A percentile compares a stretch with the other conserved stretches of the same genome.
phyloP scores from a whole-genome alignment of 2,329 filamentous ascomycete species.

The Exophiala bonariae region DNA sequence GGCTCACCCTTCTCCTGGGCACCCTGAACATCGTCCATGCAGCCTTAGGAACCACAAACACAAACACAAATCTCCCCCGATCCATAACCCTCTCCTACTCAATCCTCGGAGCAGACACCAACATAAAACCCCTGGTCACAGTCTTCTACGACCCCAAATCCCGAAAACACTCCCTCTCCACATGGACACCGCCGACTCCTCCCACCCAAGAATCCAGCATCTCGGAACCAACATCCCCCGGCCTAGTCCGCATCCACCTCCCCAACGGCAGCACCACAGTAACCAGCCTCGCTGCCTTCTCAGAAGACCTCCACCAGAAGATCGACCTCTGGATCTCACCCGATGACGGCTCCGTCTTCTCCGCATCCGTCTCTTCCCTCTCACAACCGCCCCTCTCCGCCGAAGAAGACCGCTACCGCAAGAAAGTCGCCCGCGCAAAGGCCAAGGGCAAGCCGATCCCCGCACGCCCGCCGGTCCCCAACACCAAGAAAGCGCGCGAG shows the following conservation, averaged over 20 bases:
- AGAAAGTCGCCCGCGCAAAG: slow-evolving; percentile 25
- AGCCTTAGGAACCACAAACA: not conserved
- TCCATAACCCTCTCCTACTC: slow-evolving; percentile 28
- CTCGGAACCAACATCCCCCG: slow-evolving; percentile 50
- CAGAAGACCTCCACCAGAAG: slow-evolving; percentile 30
- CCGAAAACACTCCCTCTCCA: slow-evolving; percentile 36
- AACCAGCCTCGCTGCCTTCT: slow-evolving; percentile 38
- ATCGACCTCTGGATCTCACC: slow-evolving; percentile 42
- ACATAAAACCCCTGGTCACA: slow-evolving; percentile 35
- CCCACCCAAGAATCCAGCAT: slow-evolving; percentile 17
- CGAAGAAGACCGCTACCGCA: slow-evolving; percentile 22
- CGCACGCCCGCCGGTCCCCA: slow-evolving; percentile 19
- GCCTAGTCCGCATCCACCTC: slow-evolving; percentile 47
- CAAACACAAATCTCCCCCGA: slow-evolving; percentile 3
- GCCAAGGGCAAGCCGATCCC: slow-evolving; percentile 27
- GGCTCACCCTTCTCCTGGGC: too few relatives aligned
- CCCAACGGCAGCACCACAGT: slow-evolving; percentile 38
- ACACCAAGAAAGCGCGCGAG: slow-evolving; percentile 25
- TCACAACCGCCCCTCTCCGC: slow-evolving; percentile 23
- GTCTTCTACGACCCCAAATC: slow-evolving; percentile 42
- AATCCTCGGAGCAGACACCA: slow-evolving; percentile 18
- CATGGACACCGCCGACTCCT: slow-evolving; percentile 38
- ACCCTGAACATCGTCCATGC: not conserved
- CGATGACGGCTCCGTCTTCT: slow-evolving; percentile 41
- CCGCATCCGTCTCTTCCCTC: slow-evolving; percentile 31